These are phyloP conservation scores for Vanrija sp. DNA, from an alignment of 1,284 basidiomycete genomes.

Conservation along the genomic window DNA sequence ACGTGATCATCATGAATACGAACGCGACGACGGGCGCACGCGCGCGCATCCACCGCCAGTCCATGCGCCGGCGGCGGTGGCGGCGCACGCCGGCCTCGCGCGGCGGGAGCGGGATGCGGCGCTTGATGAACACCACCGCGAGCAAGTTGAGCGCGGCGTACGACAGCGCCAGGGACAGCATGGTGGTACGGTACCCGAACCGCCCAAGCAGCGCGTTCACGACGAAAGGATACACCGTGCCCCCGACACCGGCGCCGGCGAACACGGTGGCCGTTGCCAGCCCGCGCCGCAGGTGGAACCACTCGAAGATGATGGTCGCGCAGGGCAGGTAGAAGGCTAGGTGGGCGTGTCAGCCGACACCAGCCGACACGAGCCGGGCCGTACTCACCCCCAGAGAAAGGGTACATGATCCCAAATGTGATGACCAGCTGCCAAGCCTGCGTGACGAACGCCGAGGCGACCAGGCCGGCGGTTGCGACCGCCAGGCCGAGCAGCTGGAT, in stretches of 20 bases:
- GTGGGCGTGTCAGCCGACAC: too few species aligned
- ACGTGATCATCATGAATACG: constrained; percentile 31
- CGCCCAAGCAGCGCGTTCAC: constrained; percentile 33
- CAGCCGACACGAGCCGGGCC: background rate
- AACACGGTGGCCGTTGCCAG: constrained; percentile 45
- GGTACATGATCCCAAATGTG: constrained; percentile 44
- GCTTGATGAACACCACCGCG: constrained; percentile 38
- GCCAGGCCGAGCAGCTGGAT: constrained; percentile 31
- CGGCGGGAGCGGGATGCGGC: constrained; percentile 35
- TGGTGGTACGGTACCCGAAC: constrained; percentile 45
- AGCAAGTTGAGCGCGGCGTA: constrained; percentile 28
- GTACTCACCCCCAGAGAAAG: constrained; percentile 31
- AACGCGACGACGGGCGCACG: constrained; percentile 27
- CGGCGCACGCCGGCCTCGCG: background rate
- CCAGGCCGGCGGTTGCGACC: constrained; percentile 21
- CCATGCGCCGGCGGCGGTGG: constrained; percentile 1
- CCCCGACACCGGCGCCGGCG: constrained; percentile 43
- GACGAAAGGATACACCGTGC: constrained; percentile 43
- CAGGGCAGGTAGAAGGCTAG: constrained; percentile 38
- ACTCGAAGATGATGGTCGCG: constrained; percentile 44
- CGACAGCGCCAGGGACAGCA: constrained; percentile 36
- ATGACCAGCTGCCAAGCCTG: constrained; percentile 45
- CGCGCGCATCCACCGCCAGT: constrained; percentile 24
- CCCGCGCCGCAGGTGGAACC: constrained; percentile 43
- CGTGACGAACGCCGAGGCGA: constrained; percentile 33